Base-by-base conservation (phyloP, 352 stramenopile genomes). In the Globisporangium iwayamae region DNA sequence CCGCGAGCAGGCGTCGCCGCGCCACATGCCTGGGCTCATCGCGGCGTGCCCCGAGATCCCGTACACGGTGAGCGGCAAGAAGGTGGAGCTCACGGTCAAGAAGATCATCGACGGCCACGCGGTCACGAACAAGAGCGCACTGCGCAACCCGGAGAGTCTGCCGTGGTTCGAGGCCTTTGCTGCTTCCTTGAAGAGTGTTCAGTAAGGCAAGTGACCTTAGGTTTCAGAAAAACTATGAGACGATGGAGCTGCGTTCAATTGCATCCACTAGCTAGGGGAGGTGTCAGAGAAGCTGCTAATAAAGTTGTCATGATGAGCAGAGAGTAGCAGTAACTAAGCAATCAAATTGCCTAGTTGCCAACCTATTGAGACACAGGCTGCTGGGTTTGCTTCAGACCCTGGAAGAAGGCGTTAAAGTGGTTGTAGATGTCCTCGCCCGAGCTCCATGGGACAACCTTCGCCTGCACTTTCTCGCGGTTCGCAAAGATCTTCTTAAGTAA, bases 31-130 rank as follows among this genome's bases (percentile, higher is more conserved):
- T 4, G 72, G 71, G 0, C 62, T 82, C 30, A 76, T 93, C n/a
- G 74, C 81, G 32, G 73, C 72, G 8, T 89, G 80, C 28, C 85
- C 85, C 4, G 80, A 83, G 32, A 91, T 93, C 60, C 85, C 85
- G 39, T 81, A 90, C 69, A 93, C 82, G 2, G 77, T 90, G 55
- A 91, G 81, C 51, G 84, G 84, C 32, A 93, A 93, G 71, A 91
- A 91, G 56, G 82, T 93, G 41, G 85, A 93, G 63, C 70, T 93
- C 41, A 87, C 82, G 13, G 81, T 90, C 32, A 90, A 90, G 78
- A 85, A 87, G 63, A 86, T 92, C 64, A 74, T 92, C 41, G 76
- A 88, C 51, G 83, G 83, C 39, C 69, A 81, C 25, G 47, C 61
- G 1, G 69, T 90, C 8, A 83, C 71, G 32, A 92, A 90, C 68